Conservation (phyloP, 495 filamentous ascomycete species). For the Penicillium canariense region DNA sequence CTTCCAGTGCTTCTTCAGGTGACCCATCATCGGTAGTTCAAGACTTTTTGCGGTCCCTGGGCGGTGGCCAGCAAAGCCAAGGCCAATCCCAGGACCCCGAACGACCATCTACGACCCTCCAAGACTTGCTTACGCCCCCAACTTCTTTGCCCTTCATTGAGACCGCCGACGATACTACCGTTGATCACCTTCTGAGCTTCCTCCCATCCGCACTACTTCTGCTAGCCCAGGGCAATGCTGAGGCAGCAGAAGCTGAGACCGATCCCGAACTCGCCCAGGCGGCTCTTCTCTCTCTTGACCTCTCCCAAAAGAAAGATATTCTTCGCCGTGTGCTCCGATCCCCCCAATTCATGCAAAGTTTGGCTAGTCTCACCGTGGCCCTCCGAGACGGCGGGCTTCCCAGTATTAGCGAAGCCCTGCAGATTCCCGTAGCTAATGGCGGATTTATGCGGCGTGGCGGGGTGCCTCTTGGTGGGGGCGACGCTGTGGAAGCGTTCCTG, state of each 20-base stretch:
- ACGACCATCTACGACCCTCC: conserved; percentile 76
- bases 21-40: conserved; percentile 68
- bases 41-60: conserved; percentile 83
- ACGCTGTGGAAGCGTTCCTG: conserved; percentile 87
- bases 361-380: conserved; percentile 79
- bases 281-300: conserved; percentile 68
- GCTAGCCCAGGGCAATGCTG: conserved; percentile 64
- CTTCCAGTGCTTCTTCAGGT: conserved; percentile 39
- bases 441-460: conserved; percentile 69
- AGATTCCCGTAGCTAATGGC: conserved; percentile 74
- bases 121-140: conserved; percentile 75
- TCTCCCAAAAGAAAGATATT: conserved; percentile 76
- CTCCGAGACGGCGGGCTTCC: conserved; percentile 90
- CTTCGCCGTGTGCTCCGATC: conserved; percentile 80
- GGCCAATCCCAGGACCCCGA: conserved; percentile 50
- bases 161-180: conserved; percentile 56
- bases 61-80: conserved; percentile 47
- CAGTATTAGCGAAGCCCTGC: conserved; percentile 81
- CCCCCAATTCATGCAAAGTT: conserved; percentile 86
- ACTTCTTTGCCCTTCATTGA: conserved; percentile 75
- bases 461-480: conserved; percentile 82
- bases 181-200: conserved; percentile 72
- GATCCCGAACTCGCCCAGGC: conserved; percentile 64
- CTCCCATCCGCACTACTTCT: conserved; percentile 74
- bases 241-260: conserved; percentile 58